Evolutionary conservation across 2,329 filamentous ascomycete species (phyloP).

Genomic region (Pestalotiopsis sp.): DNA sequence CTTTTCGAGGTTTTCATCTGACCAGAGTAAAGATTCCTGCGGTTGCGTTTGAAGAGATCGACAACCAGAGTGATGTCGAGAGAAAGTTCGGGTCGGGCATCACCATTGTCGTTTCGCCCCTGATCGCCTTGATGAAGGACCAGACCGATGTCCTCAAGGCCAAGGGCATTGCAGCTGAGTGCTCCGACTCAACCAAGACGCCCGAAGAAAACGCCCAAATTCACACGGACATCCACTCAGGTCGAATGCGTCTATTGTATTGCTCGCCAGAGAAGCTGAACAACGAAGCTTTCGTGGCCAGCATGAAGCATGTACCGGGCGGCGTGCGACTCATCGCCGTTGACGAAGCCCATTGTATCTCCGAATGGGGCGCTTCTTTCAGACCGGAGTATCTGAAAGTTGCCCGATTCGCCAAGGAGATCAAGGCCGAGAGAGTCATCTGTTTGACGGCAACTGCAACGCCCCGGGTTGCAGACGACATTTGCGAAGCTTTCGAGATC

Average conservation of each 20-base stretch:
- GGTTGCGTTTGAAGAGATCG: slow-evolving; percentile 48
- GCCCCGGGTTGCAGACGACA: slow-evolving; percentile 55
- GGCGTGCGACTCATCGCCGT: slow-evolving; percentile 60
- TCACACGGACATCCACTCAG: slow-evolving; percentile 41
- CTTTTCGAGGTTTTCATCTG: neutral
- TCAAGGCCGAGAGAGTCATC: slow-evolving; percentile 59
- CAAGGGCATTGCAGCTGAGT: slow-evolving; percentile 54
- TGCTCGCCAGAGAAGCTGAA: slow-evolving; percentile 63
- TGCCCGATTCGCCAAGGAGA: slow-evolving; percentile 57
- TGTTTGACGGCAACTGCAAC: slow-evolving; percentile 65
- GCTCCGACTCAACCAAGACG: slow-evolving; percentile 58
- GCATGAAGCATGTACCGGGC: slow-evolving; percentile 55
- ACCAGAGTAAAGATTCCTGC: slow-evolving; percentile 41
- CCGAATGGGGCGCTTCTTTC: slow-evolving; percentile 44
- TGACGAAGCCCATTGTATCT: slow-evolving; percentile 63
- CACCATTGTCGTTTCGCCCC: slow-evolving; percentile 58
- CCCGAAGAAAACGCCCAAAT: slow-evolving; percentile 46
- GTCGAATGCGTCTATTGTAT: slow-evolving; percentile 56
- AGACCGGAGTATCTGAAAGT: slow-evolving; percentile 37
- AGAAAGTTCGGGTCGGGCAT: slow-evolving; percentile 44
- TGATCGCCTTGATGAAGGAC: slow-evolving; percentile 64
- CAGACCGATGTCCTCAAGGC: slow-evolving; percentile 58
- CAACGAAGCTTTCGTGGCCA: slow-evolving; percentile 61
- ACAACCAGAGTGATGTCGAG: slow-evolving; percentile 31
- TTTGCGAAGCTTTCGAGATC: slow-evolving; percentile 56